A percentile compares a stretch with the other conserved stretches of the same genome.
These are phyloP conservation scores for Pseudonitzschia multiseries DNA, from an alignment of 108 stramenopile species.

Conservation along the genomic window DNA sequence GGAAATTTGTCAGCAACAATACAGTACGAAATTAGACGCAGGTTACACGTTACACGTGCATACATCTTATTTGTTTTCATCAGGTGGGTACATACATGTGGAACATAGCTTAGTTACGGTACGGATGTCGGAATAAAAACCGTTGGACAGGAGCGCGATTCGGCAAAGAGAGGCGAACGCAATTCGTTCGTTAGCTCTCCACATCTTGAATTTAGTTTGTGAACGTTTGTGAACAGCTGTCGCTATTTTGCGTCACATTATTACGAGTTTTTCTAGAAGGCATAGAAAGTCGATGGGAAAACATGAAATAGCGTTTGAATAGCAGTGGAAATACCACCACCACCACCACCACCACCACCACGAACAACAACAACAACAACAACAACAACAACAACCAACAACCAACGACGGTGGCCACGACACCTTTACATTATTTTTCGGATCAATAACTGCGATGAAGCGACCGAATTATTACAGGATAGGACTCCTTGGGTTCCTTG, in stretches of 20 bases:
- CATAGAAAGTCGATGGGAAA: too few relatives aligned
- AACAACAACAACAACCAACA: neutral
- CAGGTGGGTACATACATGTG: too few relatives aligned
- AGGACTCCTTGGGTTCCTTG: constrained; percentile 2
- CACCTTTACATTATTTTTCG: neutral
- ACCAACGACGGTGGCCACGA: neutral
- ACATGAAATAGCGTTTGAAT: too few relatives aligned
- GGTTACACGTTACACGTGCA: too few relatives aligned
- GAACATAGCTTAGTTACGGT: neutral
- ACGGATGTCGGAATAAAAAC: neutral
- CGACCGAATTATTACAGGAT: neutral
- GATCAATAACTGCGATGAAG: neutral
- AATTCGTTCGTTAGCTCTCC: neutral
- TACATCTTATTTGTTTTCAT: too few relatives aligned
- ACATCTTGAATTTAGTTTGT: neutral
- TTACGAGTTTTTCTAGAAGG: neutral
- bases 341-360: too few relatives aligned
- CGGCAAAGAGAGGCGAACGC: neutral
- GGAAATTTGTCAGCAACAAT: too few relatives aligned
- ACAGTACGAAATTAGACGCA: too few relatives aligned
- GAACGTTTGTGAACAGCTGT: neutral
- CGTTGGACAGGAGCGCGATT: neutral
- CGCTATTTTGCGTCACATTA: neutral
- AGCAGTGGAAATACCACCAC: too few relatives aligned
- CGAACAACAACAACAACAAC: neutral